Conservation (phyloP, 352 stramenopile species). For the Phytophthora chlamydospora region DNA sequence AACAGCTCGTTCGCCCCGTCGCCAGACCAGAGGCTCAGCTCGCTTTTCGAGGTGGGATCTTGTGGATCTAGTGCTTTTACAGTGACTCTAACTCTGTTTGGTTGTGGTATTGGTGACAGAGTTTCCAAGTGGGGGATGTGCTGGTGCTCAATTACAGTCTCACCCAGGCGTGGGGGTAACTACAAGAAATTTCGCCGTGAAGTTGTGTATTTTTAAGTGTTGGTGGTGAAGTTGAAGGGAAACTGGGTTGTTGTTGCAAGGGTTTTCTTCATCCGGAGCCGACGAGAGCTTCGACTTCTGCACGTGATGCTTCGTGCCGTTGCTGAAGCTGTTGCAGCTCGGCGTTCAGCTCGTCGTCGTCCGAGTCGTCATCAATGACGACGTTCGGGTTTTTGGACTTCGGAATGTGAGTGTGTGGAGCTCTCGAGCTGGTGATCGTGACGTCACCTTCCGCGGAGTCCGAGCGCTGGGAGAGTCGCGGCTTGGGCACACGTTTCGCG, state of each 20-base stretch:
- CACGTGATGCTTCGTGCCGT: slow-evolving; percentile 70
- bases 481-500: slow-evolving; percentile 83
- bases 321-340: slow-evolving; percentile 76
- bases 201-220: slow-evolving; percentile 6
- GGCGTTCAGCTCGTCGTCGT: slow-evolving; percentile 62
- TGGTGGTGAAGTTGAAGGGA: background rate
- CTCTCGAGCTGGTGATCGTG: background rate
- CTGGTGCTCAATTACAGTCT: slow-evolving; percentile 90
- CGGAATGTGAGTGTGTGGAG: background rate
- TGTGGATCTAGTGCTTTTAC: too few species aligned
- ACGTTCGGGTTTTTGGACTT: slow-evolving; percentile 44
- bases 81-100: background rate
- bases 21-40: slow-evolving; percentile 77
- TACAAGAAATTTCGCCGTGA: background rate
- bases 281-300: slow-evolving; percentile 79
- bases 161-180: slow-evolving; percentile 82
- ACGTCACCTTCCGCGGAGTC: slow-evolving; percentile 29
- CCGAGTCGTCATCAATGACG: slow-evolving; percentile 60
- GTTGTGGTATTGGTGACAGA: slow-evolving; percentile 38
- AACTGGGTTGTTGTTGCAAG: background rate
- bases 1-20: slow-evolving; percentile 89
- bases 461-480: slow-evolving; percentile 39
- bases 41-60: slow-evolving; percentile 68
- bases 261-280: slow-evolving; percentile 23
- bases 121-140: slow-evolving; percentile 80